Percentiles rank a stretch among this genome's conserved stretches.
Conservation (phyloP, 345 rosid species). For the Eucalyptus fibrosa region DNA sequence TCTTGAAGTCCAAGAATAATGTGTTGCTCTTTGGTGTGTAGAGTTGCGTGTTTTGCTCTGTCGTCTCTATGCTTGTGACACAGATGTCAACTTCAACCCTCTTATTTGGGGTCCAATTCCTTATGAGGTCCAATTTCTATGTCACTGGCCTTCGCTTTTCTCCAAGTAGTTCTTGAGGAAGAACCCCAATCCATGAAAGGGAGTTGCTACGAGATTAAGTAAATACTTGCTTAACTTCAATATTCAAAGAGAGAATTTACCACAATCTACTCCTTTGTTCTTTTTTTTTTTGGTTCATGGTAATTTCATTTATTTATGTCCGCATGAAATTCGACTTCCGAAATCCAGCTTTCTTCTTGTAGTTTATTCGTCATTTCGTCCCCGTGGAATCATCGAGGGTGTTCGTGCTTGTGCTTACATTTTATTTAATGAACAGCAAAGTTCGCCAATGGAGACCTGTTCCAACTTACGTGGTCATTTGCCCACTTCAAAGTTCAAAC, state of each 20-base stretch:
- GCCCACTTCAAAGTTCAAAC: not conserved
- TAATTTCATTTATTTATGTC: not conserved
- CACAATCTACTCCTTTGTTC: not conserved
- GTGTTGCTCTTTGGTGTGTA: no score
- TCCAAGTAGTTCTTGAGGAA: not conserved
- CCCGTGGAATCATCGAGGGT: not conserved
- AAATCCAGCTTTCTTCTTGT: not conserved
- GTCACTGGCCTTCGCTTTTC: not conserved
- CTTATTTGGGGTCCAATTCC: not conserved
- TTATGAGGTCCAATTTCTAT: not conserved
- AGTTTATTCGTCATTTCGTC: no score
- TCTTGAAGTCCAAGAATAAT: not conserved
- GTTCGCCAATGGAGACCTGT: not conserved
- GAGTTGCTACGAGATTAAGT: not conserved
- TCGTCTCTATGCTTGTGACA: no score
- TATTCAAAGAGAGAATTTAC: not conserved
- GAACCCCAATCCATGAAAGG: not conserved
- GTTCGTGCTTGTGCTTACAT: not conserved
- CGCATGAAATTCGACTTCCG: not conserved
- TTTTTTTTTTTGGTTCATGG: not conserved
- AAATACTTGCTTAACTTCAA: rapidly evolving
- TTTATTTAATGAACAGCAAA: not conserved
- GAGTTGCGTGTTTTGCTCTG: no score
- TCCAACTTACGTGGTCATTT: not conserved
- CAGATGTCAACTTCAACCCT: not conserved